phyloP scores from a whole-genome alignment of 805 yeast species.

The Candida insectorum region DNA sequence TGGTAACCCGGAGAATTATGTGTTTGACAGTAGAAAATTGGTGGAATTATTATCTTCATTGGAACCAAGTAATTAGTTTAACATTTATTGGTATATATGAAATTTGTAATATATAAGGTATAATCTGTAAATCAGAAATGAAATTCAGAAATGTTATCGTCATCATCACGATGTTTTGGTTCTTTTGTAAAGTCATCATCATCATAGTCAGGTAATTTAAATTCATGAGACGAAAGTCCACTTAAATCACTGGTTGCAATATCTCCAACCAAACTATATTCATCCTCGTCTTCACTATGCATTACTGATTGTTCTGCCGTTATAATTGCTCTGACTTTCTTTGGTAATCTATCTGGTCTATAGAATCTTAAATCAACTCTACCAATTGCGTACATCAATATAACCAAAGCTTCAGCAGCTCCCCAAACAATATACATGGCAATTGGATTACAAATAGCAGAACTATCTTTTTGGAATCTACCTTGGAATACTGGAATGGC shows the following conservation, averaged over 20 bases:
- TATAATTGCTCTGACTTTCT: slow-evolving; percentile 32
- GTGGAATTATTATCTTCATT: slow-evolving; percentile 32
- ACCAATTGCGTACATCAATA: slow-evolving; percentile 52
- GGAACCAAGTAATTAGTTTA: slow-evolving; percentile 2
- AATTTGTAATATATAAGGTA: background rate
- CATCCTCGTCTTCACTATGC: slow-evolving; percentile 6
- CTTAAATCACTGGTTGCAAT: slow-evolving; percentile 9
- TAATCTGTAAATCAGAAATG: slow-evolving; percentile 17
- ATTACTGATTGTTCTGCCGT: slow-evolving; percentile 36
- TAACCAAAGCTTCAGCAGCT: slow-evolving; percentile 54
- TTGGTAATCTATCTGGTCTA: slow-evolving; percentile 60
- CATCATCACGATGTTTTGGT: slow-evolving; percentile 5
- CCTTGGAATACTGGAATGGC: slow-evolving; percentile 43
- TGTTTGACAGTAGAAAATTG: slow-evolving; percentile 54
- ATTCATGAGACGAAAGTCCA: slow-evolving; percentile 8
- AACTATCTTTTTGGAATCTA: slow-evolving; percentile 17
- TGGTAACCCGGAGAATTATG: slow-evolving; percentile 41
- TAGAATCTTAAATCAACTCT: slow-evolving; percentile 75
- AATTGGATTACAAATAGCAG: slow-evolving; percentile 42
- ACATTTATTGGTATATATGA: background rate
- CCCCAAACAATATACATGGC: slow-evolving; percentile 71
- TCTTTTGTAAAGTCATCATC: slow-evolving; percentile 14
- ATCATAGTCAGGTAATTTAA: slow-evolving; percentile 12
- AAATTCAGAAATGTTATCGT: slow-evolving; percentile 21
- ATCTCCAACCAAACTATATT: slow-evolving; percentile 10